Base-by-base conservation (phyloP, 805 yeast genomes). In the Wickerhamomyces bovis region DNA sequence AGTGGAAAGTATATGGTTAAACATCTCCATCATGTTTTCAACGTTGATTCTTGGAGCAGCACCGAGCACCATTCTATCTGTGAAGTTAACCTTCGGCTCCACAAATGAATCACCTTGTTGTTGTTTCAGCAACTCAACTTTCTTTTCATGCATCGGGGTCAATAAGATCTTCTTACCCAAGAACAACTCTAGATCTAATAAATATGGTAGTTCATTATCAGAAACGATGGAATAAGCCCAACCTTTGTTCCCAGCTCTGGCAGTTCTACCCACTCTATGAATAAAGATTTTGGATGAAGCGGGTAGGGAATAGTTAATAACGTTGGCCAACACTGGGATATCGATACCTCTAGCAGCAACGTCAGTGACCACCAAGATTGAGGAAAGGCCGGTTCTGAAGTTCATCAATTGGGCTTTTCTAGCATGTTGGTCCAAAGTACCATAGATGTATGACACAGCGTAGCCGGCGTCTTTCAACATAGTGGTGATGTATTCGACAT, bases 331-430 rank as follows among this genome's bases (percentile, higher is more conserved):
- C 47, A 94, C 82, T 0, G 99, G 99, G 54, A 94, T 88, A 79
- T 95, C 99, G 51, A 94, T 89, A 81, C 99, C 99, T 73, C 99
- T 83, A 2, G 99, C 99, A 22, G 96, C 96, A 53, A 88, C 98
- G 72, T 94, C 99, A 1, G 99, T 94, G 46, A 94, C 99, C 10
- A 94, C 97, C 63, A 94, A 67, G n/a, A 94, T 64, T 26, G 86
- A 80, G 5, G 97, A 81, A 41, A 85, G 71, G 1, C 97, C 99
- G 2, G 83, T 72, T 57, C 96, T 73, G 67, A 94, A 94, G 55
- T 89, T 83, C 60, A 83, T 76, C 43, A 94, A 70, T 63, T 94
- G 98, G 56, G 85, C 83, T 50, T 83, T 83, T 75, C 99, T 83
- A 1, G 99, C 99, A 56, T 81, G 83, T 63, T 94, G 99, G 67